Evolutionary conservation across 2,329 filamentous ascomycete species (phyloP), one percentile per base, ranked within the genome.

Genomic region (Hypoxylon sp.): DNA sequence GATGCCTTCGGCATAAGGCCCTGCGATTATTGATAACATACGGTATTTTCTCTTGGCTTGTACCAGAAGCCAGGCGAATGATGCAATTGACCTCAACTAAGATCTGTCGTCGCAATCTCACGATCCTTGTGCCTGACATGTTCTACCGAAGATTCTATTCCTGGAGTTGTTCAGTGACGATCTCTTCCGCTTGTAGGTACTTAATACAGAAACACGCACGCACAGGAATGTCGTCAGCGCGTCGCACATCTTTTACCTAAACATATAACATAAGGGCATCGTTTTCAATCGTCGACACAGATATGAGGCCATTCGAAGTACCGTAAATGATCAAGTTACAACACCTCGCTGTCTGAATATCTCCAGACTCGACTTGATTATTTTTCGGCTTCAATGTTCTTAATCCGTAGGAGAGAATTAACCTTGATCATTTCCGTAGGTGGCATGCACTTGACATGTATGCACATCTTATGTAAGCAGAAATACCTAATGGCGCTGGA

Each of bases 141-240:
- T 30, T 19, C 23, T 50, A 34, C 48, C 19, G 32, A 37, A 9
- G 50, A n/a, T n/a, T 30, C 27, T 30, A 55, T 51, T 30, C 55
- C 43, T 51, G 46, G 27, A 46, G 48, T 39, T 11, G 21, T 47
- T 30, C 6, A 46, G 32, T 9, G 64, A 50, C 27, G 56, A 64
- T 67, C 61, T 30, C 16, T 64, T 53, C 61, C 56, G n/a, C 21
- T 55, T 9, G 48, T n/a, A 21, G 60, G 34, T 8, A 56, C n/a
- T n/a, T n/a, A 34, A 21, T 52, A 37, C 62, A 39, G 30, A 67
- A 48, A 53, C 46, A 37, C 23, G 16, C 48, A 46, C 63, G 45
- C 30, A 67, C 54, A 32, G 12, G 4, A 51, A 43, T 50, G 32
- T 48, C 48, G 25, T 63, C 46, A 47, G 29, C 48, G 45, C 51